phyloP scores from a whole-genome alignment of 306 rosid species.

The Lagenaria siceraria region DNA sequence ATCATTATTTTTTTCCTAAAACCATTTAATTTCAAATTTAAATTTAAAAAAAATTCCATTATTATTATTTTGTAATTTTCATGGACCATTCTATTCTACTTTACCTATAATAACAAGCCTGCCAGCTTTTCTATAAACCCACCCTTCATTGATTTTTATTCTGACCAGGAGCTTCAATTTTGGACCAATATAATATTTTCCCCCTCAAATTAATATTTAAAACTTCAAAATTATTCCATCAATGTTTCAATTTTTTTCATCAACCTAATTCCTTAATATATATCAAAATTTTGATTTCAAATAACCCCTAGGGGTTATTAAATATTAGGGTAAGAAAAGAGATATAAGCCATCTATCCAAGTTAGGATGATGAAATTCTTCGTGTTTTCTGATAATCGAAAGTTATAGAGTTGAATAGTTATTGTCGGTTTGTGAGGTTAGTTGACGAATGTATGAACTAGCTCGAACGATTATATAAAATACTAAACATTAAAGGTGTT shows the following conservation, averaged over 20 bases:
- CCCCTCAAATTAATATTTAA: background rate
- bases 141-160: background rate
- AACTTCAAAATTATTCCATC: background rate
- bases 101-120: too few species aligned
- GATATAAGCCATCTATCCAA: too few species aligned
- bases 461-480: too few species aligned
- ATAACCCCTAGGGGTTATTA: too few species aligned
- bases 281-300: too few species aligned
- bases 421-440: too few species aligned
- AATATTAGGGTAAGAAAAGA: too few species aligned
- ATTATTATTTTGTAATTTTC: background rate
- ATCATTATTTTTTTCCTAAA: background rate
- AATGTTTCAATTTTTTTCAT: background rate
- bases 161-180: background rate
- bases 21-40: background rate
- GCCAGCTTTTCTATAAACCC: background rate
- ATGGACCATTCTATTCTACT: background rate
- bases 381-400: too few species aligned
- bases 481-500: too few species aligned
- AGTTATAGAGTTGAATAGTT: too few species aligned
- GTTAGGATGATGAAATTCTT: too few species aligned
- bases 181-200: background rate
- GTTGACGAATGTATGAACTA: too few species aligned
- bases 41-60: background rate
- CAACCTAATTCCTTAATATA: background rate